Evolutionary conservation across 352 stramenopile genomes (phyloP).

Genomic region (Globisporangium spinosum): DNA sequence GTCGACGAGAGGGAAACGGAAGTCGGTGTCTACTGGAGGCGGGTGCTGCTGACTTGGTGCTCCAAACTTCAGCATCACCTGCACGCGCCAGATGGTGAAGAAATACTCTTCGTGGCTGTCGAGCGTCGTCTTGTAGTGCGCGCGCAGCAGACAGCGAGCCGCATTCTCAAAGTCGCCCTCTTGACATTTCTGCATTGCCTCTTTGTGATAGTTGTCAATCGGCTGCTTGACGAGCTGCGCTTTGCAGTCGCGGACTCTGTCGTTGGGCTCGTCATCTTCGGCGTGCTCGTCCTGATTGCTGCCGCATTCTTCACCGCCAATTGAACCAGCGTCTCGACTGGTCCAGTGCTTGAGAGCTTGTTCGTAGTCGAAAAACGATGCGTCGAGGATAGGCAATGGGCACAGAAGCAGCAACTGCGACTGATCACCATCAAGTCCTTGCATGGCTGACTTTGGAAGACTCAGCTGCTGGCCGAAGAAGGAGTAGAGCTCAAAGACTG

Average conservation of each 20-base stretch:
- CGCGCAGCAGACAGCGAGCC: slow-evolving; percentile 31
- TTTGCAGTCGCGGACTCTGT: slow-evolving; percentile 4
- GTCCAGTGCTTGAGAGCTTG: slow-evolving; percentile 27
- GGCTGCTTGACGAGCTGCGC: slow-evolving; percentile 2
- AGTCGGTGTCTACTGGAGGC: neutral
- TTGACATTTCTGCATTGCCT: slow-evolving; percentile 20
- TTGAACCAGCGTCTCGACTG: neutral
- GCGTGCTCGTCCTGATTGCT: slow-evolving; percentile 12
- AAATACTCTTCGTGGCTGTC: slow-evolving; percentile 56
- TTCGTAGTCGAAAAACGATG: slow-evolving; percentile 38
- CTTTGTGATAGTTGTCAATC: slow-evolving; percentile 20
- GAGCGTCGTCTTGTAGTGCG: slow-evolving; percentile 46
- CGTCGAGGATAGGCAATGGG: slow-evolving; percentile 22
- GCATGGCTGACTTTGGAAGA: slow-evolving; percentile 10
- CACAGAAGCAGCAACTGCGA: slow-evolving; percentile 3
- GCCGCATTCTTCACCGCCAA: slow-evolving; percentile 15
- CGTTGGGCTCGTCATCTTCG: neutral
- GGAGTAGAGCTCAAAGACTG: slow-evolving; percentile 25
- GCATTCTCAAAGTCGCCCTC: slow-evolving; percentile 22
- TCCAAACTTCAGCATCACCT: slow-evolving; percentile 25
- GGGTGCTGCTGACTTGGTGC: neutral
- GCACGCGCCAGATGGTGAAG: slow-evolving; percentile 38
- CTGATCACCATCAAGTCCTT: neutral
- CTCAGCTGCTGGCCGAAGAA: slow-evolving; percentile 24
- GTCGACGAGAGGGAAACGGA: neutral